Evolutionary conservation across 768 basidiomycete genomes (phyloP).

Genomic region (Lentinula aciculospora): DNA sequence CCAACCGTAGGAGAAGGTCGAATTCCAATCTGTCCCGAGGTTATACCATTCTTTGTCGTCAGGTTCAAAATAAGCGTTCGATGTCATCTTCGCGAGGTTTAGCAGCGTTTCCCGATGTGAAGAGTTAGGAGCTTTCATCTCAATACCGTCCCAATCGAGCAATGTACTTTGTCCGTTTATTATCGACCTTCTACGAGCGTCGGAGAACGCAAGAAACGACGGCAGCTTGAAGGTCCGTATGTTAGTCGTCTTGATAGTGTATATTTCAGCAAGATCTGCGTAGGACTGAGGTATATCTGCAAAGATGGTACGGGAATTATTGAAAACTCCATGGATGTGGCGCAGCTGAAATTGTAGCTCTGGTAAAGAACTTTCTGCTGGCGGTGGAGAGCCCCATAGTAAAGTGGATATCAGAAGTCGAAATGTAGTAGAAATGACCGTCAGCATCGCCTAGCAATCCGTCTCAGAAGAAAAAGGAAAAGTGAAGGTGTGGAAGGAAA

Average conservation of each 20-base stretch:
- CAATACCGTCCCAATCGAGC: constrained; percentile 59
- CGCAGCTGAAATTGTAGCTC: constrained; percentile 55
- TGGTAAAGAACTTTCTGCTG: not conserved
- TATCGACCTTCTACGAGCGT: constrained; percentile 31
- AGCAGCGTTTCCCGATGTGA: constrained; percentile 66
- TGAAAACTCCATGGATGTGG: constrained; percentile 55
- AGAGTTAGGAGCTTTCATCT: constrained; percentile 68
- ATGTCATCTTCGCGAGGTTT: constrained; percentile 84
- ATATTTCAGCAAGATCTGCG: constrained; percentile 21
- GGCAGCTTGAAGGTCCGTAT: constrained; percentile 41
- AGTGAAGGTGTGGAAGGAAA: too few relatives aligned
- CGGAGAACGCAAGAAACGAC: constrained; percentile 33
- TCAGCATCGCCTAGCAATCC: not conserved
- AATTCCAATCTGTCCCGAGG: constrained; percentile 57
- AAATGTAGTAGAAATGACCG: not conserved
- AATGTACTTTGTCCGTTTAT: constrained; percentile 30
- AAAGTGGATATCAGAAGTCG: not conserved
- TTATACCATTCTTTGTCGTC: constrained; percentile 67
- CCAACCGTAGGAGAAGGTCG: constrained; percentile 82
- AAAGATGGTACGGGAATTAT: constrained; percentile 53
- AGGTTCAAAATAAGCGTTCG: constrained; percentile 66
- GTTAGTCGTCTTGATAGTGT: constrained; percentile 33
- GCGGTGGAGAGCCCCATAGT: not conserved
- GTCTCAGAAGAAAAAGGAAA: too few relatives aligned
- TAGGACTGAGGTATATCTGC: constrained; percentile 38